phyloP scores from a whole-genome alignment of 2,329 filamentous ascomycete genomes.

The Trichoderma atrobrunneum region DNA sequence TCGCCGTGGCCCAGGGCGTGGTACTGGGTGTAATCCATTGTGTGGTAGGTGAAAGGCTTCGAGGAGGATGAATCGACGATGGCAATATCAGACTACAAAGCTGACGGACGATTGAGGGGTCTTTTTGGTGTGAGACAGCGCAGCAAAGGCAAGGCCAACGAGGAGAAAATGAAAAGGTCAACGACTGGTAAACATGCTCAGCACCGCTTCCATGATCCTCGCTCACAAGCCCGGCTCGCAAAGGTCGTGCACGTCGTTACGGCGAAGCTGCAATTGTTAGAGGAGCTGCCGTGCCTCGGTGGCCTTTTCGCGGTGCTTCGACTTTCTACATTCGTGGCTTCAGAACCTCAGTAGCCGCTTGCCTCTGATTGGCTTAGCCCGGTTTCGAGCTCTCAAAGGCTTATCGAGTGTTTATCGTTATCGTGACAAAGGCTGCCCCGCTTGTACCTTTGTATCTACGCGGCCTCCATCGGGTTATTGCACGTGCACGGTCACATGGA shows the following conservation, averaged over 20 bases:
- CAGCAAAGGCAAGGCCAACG: neutral
- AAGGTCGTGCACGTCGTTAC: neutral
- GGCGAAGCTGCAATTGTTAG: conserved; percentile 3
- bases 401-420: neutral
- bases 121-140: neutral
- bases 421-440: neutral
- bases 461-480: neutral
- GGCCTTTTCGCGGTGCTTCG: conserved; percentile 22
- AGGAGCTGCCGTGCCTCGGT: conserved; percentile 20
- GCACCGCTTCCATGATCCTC: conserved; percentile 22
- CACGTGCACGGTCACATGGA: conserved; percentile 18
- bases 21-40: conserved; percentile 57
- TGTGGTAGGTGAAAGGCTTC: conserved; percentile 29
- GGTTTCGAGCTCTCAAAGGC: neutral
- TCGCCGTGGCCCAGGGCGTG: conserved; percentile 57
- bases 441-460: conserved; percentile 6
- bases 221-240: conserved; percentile 10
- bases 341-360: conserved; percentile 7
- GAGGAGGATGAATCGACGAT: neutral
- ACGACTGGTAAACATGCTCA: conserved; percentile 17
- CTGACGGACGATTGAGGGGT: conserved; percentile 15
- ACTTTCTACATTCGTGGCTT: conserved; percentile 19
- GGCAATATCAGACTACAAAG: conserved; percentile 19
- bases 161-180: conserved; percentile 7
- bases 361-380: conserved; percentile 18